A percentile compares a stretch with the other conserved stretches of the same genome.
These are phyloP conservation scores for Amaranthus palmeri DNA, from an alignment of 148 eudicot species.

Conservation along the genomic window DNA sequence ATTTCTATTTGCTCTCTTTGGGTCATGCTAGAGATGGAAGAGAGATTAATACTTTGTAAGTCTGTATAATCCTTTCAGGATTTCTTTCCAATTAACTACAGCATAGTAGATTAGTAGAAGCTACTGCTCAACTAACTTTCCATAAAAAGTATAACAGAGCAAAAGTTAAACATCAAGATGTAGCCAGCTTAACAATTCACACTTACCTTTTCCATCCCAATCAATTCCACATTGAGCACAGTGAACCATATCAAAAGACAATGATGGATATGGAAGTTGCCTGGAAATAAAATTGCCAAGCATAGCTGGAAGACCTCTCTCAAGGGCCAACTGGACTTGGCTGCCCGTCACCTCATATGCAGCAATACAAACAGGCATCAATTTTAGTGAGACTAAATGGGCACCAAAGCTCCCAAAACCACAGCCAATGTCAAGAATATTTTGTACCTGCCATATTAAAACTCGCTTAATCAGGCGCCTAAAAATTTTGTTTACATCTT, in stretches of 20 bases:
- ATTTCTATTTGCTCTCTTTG: not conserved
- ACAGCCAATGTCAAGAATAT: constrained; percentile 85
- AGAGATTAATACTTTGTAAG: no score
- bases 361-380: constrained; percentile 81
- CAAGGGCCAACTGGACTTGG: constrained; percentile 90
- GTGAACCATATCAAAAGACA: constrained; percentile 92
- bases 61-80: not conserved
- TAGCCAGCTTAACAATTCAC: not conserved
- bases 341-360: constrained; percentile 91
- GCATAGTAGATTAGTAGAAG: not conserved
- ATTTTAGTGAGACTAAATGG: constrained; percentile 74
- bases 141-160: not conserved
- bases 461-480: constrained; percentile 12
- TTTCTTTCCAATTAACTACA: not conserved
- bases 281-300: constrained; percentile 76
- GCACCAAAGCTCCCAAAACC: constrained; percentile 98
- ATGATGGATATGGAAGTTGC: constrained; percentile 91
- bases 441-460: constrained; percentile 53
- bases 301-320: constrained; percentile 98
- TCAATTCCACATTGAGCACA: constrained; percentile 93
- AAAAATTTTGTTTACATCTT: no score
- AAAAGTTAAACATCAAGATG: not conserved
- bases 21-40: not conserved
- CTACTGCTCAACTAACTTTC: not conserved
- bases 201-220: constrained; percentile 87